Evolutionary conservation across 2,329 filamentous ascomycete genomes (phyloP).

Genomic region (Pseudogymnoascus sp.): DNA sequence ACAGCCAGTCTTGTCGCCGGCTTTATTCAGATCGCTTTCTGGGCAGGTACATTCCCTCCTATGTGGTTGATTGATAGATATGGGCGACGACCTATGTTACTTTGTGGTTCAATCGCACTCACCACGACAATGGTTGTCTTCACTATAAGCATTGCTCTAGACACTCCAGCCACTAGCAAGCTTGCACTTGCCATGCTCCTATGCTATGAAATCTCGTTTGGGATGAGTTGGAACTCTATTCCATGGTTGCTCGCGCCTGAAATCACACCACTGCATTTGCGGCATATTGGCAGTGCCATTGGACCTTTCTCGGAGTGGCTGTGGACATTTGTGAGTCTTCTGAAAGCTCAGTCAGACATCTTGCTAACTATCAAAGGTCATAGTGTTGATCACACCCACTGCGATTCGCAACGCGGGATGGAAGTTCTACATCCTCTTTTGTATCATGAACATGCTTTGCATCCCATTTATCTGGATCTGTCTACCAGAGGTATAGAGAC

Average conservation of each 20-base stretch:
- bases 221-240: constrained; percentile 46
- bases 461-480: constrained; percentile 48
- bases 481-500: not conserved
- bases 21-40: constrained; percentile 10
- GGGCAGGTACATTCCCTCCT: constrained; percentile 3
- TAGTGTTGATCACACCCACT: constrained; percentile 25
- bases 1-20: constrained; percentile 2
- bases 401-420: constrained; percentile 28
- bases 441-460: constrained; percentile 22
- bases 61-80: constrained; percentile 35
- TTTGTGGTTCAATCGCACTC: constrained; percentile 6
- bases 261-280: constrained; percentile 46
- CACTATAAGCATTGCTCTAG: constrained; percentile 9
- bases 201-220: constrained; percentile 51
- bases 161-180: not conserved
- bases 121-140: constrained; percentile 10
- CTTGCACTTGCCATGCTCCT: constrained; percentile 41
- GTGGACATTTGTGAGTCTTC: constrained; percentile 10
- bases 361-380: not conserved
- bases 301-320: constrained; percentile 35
- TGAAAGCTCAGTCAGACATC: not conserved
- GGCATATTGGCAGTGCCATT: constrained; percentile 42
- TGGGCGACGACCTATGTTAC: constrained; percentile 60
- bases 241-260: constrained; percentile 51
- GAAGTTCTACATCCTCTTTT: constrained; percentile 32